Base-by-base conservation (phyloP, 768 basidiomycete genomes). In the Lactarius indigo region DNA sequence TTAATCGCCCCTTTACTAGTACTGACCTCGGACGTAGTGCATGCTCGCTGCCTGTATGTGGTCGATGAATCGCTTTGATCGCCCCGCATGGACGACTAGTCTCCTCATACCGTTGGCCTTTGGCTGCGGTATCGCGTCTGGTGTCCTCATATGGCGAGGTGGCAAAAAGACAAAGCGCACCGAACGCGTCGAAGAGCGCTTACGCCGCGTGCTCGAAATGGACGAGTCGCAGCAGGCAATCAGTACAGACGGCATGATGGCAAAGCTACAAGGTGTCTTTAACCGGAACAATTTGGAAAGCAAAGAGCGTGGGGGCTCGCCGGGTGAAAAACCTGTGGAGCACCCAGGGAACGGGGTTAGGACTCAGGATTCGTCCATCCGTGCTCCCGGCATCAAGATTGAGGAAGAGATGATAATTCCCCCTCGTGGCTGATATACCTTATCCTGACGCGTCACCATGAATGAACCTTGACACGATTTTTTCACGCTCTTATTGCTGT, bases 41-140 rank as follows among this genome's bases (percentile, higher is more conserved):
- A 81, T 88, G 23, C 77, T 92, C 8, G 90, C 91, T 71, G 88
- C 84, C 12, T 85, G 83, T 55, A 92, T 93, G 91, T 94, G 92
- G 92, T 82, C 87, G 9, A 72, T 93, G 72, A 85, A 92, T 71
- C 80, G 89, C 33, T 88, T 88, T 71, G 70, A 82, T 64, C 82
- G 89, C n/a, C 88, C 88, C 2, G 81, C 86, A 2, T 90, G 88
- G 88, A 84, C 81, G 57, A 88, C 87, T 9, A 85, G 86, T 0
- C 79, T 79, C 37, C 81, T 94, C 18, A 91, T 96, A 58, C 89
- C 90, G 1, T 78, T 80, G 0, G 84, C 84, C 33, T 94, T 94
- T 77, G 76, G 91, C 2, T 89, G 89, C 72, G 92, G 91, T 50
- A 94, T 96, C 63, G 75, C 77, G 31, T 85, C 92, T 8, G 90